Base-by-base conservation (phyloP, 1,139 yeast species). In the Keqinozyma sinolaborantium region DNA sequence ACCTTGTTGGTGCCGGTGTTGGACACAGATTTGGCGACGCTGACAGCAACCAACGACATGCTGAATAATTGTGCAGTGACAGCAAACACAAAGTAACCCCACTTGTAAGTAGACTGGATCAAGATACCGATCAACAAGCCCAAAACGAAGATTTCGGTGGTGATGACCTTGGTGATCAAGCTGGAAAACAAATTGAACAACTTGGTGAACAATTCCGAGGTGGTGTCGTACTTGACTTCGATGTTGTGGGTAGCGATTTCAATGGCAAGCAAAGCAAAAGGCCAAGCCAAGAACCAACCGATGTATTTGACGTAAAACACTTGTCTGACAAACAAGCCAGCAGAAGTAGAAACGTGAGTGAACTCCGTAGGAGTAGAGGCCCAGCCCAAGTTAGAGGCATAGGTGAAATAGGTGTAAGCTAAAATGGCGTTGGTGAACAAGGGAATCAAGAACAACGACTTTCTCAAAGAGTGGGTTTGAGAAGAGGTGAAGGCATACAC, bases 371-470 rank as follows among this genome's bases (percentile, higher is more conserved):
- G 59, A 31, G 73, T 63, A 28, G 65, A 67, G 25, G 84, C 58
- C 68, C 75, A 77, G 57, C 88, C 88, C 45, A 81, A 67, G 50
- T 81, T 66, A 16, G 87, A 75, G 32, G 87, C 87, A 55, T 74
- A 60, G 3, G 85, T 75, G 55, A 70, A 80, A 53, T 79, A 80
- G 27, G 77, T 54, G 40, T 68, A 61, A 4, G 80, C 60, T 55
- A 77, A 49, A 32, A 70, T 59, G 29, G 73, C 59, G 36, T 63
- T 53, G n/a, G 74, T 60, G 32, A 66, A 58, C 29, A 73, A 62
- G 14, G 79, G 71, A 33, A 66, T 60, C 39, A 69, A 57, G 42
- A 66, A 64, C 44, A 73, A 64, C 30, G 66, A 51, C 40, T 72
- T 69, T 44, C 56, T 64, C 30, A 63, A 40, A 2, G 57, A 51